These are phyloP conservation scores for Santalum album DNA, from an alignment of 164 flowering plant genomes.

Conservation along the genomic window DNA sequence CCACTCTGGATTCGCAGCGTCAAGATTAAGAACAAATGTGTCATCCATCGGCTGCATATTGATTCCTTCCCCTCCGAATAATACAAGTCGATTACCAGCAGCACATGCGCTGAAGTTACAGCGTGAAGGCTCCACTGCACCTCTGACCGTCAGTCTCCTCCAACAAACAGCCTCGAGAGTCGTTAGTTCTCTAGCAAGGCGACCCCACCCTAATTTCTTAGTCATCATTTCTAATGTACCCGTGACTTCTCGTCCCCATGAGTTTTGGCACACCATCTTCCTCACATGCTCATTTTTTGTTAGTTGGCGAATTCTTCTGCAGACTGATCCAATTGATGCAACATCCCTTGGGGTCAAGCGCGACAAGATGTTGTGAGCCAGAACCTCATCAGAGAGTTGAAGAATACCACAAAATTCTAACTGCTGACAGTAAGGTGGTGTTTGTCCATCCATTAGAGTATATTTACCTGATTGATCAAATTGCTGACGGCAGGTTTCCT, in stretches of 20 bases:
- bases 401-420: constrained; percentile 52
- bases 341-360: constrained; percentile 79
- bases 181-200: constrained; percentile 72
- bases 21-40: constrained; percentile 79
- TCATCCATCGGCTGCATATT: constrained; percentile 93
- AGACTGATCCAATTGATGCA: constrained; percentile 80
- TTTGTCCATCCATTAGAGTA: constrained; percentile 21
- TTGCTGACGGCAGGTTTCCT: constrained; percentile 34
- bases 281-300: constrained; percentile 77
- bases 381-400: constrained; percentile 75
- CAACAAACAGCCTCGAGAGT: constrained; percentile 87
- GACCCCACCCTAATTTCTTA: constrained; percentile 71
- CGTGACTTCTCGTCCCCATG: constrained; percentile 84
- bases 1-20: constrained; percentile 67
- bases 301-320: constrained; percentile 58
- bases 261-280: constrained; percentile 84
- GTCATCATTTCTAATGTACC: constrained; percentile 64
- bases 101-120: constrained; percentile 92
- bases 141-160: constrained; percentile 73
- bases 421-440: constrained; percentile 12
- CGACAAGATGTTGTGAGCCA: constrained; percentile 72
- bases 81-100: constrained; percentile 69
- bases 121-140: constrained; percentile 77
- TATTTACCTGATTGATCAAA: constrained; percentile 22
- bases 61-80: constrained; percentile 89